These are phyloP conservation scores for Didymella pinodella DNA, from an alignment of 2,329 filamentous ascomycete genomes.

Conservation along the genomic window DNA sequence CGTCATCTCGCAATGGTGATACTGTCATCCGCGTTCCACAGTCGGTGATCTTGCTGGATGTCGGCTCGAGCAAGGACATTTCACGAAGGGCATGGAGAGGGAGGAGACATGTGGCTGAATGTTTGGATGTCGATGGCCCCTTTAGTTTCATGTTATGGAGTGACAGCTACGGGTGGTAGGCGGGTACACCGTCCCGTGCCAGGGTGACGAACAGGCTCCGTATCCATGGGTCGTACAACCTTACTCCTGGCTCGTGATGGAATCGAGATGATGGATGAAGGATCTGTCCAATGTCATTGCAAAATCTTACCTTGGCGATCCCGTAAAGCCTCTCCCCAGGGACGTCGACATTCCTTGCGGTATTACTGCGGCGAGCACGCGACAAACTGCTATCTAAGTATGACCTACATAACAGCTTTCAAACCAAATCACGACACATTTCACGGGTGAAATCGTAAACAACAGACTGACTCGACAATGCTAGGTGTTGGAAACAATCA, in stretches of 20 bases:
- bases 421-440: background rate
- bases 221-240: constrained; percentile 1
- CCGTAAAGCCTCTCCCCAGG: background rate
- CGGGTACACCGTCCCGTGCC: constrained; percentile 13
- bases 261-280: background rate
- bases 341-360: constrained; percentile 11
- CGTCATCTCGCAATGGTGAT: background rate
- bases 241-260: background rate
- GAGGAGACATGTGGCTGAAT: constrained; percentile 4
- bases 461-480: background rate
- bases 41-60: background rate
- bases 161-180: constrained; percentile 3
- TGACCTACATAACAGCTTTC: background rate
- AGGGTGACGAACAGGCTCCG: background rate
- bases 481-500: background rate
- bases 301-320: background rate
- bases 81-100: background rate
- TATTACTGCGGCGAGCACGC: constrained; percentile 12
- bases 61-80: background rate
- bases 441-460: background rate
- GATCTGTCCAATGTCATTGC: background rate
- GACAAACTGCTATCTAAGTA: constrained; percentile 1
- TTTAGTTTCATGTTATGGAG: background rate
- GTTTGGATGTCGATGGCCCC: constrained; percentile 11
- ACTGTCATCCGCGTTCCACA: background rate